These are phyloP conservation scores for Haberlea rhodopensis DNA, from an alignment of 257 asterid species.

Conservation along the genomic window DNA sequence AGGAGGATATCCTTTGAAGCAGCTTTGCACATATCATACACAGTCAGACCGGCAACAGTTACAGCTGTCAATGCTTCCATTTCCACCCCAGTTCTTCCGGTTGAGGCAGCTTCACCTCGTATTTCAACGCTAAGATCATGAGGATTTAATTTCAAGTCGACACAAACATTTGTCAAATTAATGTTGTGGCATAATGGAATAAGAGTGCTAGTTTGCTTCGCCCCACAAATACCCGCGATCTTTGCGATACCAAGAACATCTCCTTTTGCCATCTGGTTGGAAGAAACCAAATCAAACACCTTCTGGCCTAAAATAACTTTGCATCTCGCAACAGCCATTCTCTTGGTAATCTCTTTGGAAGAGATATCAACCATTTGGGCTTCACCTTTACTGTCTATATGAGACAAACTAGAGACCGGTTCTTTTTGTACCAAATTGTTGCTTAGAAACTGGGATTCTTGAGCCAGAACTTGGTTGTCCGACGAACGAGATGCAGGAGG, in stretches of 20 bases:
- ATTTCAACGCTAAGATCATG: slow-evolving; percentile 55
- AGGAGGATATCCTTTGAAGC: slow-evolving; percentile 68
- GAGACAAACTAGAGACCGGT: slow-evolving; percentile 44
- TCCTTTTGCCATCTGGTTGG: slow-evolving; percentile 72
- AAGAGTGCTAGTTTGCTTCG: slow-evolving; percentile 75
- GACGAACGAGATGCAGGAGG: slow-evolving; percentile 60
- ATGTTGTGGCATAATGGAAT: slow-evolving; percentile 85
- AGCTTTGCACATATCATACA: slow-evolving; percentile 89
- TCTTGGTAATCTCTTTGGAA: slow-evolving; percentile 53
- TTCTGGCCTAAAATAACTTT: slow-evolving; percentile 62
- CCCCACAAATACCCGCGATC: slow-evolving; percentile 72
- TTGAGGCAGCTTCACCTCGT: slow-evolving; percentile 52
- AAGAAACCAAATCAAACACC: slow-evolving; percentile 72
- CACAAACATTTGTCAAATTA: slow-evolving; percentile 50
- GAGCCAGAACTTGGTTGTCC: slow-evolving; percentile 33
- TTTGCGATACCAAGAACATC: slow-evolving; percentile 85
- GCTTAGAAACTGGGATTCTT: slow-evolving; percentile 30
- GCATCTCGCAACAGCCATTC: slow-evolving; percentile 76
- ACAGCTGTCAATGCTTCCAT: slow-evolving; percentile 92
- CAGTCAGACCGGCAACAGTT: slow-evolving; percentile 71
- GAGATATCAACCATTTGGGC: slow-evolving; percentile 84
- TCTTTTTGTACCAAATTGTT: slow-evolving; percentile 21
- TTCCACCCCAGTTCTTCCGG: slow-evolving; percentile 82
- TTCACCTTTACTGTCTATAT: slow-evolving; percentile 59
- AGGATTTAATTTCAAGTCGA: slow-evolving; percentile 52